Base-by-base conservation (phyloP, 2,329 filamentous ascomycete genomes). In the Nannizziopsis arthrosporioides region DNA sequence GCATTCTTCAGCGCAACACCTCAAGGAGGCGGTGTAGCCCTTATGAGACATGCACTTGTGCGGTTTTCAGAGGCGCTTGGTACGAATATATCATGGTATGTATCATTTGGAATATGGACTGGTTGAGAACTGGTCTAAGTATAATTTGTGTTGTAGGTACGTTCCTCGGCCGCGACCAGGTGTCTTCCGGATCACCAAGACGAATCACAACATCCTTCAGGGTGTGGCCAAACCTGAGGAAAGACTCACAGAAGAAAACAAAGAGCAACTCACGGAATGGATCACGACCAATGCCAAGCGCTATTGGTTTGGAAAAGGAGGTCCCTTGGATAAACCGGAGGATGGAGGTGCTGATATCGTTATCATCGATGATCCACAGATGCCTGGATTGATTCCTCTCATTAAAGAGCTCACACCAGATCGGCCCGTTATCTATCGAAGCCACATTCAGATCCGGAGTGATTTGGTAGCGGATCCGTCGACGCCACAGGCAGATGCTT, bases 181-280 rank as follows among this genome's bases (percentile, higher is more conserved):
- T 12, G 80, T 90, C 9, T 92, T 92, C 65, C 75, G 84, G 44
- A 82, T 86, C 64, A 92, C 85, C 55, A 92, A 92, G 68, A 88
- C 83, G 55, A 84, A 88, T 56, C 85, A 92, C 75, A 92, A 92
- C 65, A 89, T 90, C 54, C 77, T 92, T 2, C 85, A 92, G 66
- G 85, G 85, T 7, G 85, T 89, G 37, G 79, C 80, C 36, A 71
- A 74, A 19, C 76, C 78, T 0, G 74, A 77, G 2, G 75, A 85
- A 55, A 74, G 78, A n/a, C 72, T 90, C 30, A 77, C 73, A 0
- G 56, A 70, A 1, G 75, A 82, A 1, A 77, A 85, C 49, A 79
- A 81, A 57, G 62, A 68, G 1, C 66, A 71, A n/a, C 77, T 90
- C 44, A 75, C 74, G 8, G 75, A 80, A 41, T 92, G 85, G 85